Conservation (phyloP, 441 rosid species). For the Cnidoscolus chayamansa region DNA sequence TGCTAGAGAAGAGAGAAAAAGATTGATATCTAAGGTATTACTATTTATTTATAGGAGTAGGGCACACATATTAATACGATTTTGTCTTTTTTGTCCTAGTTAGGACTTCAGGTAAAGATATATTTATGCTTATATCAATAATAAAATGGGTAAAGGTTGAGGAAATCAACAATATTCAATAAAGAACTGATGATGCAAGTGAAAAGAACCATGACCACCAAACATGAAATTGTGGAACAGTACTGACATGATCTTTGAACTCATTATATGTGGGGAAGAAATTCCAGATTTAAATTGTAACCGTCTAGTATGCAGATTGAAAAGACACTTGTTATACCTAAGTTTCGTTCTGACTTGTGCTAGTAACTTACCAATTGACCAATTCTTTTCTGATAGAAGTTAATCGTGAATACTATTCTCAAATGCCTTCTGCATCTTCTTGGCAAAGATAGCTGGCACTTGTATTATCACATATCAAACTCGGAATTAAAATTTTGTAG, state of each 20-base stretch:
- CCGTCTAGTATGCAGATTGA: not conserved
- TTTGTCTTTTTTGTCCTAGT: too few relatives aligned
- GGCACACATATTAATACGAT: too few relatives aligned
- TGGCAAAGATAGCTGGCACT: not conserved
- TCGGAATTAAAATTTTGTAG: slow-evolving; percentile 28
- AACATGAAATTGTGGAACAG: not conserved
- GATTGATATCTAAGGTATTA: too few relatives aligned
- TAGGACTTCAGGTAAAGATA: too few relatives aligned
- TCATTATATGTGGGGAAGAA: not conserved
- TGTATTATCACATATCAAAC: not conserved
- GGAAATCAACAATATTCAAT: not conserved
- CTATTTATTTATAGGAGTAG: too few relatives aligned
- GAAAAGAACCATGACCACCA: not conserved
- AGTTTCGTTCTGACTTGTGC: not conserved
- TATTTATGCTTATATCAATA: too few relatives aligned
- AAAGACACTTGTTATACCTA: not conserved
- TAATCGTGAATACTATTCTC: not conserved
- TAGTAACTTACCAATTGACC: not conserved
- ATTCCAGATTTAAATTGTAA: not conserved
- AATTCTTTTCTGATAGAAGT: not conserved
- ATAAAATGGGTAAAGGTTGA: not conserved
- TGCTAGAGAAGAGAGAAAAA: too few relatives aligned
- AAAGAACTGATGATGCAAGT: not conserved
- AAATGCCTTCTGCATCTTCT: not conserved
- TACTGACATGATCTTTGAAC: not conserved